phyloP scores from a whole-genome alignment of 1,139 yeast species.

The Saccharomyces hybrid region DNA sequence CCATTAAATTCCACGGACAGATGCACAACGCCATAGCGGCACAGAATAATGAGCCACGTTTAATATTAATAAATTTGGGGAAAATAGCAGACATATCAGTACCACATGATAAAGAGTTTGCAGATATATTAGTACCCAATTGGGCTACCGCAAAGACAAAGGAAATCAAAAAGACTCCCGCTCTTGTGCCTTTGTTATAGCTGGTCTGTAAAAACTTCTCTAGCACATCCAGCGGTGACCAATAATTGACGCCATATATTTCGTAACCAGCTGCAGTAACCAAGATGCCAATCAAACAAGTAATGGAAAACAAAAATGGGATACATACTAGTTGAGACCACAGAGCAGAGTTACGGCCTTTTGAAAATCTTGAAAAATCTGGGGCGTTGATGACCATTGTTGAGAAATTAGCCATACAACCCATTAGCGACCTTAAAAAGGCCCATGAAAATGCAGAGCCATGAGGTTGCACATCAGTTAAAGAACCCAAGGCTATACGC shows the following conservation, averaged over 20 bases:
- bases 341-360: constrained; percentile 41
- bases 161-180: constrained; percentile 78
- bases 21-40: constrained; percentile 69
- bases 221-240: constrained; percentile 83
- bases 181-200: constrained; percentile 63
- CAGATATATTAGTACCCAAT: constrained; percentile 86
- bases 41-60: constrained; percentile 78
- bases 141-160: constrained; percentile 78
- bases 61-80: constrained; percentile 71
- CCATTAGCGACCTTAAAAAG: constrained; percentile 70
- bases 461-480: constrained; percentile 19
- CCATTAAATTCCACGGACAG: constrained; percentile 82
- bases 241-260: constrained; percentile 61
- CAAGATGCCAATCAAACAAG: constrained; percentile 79
- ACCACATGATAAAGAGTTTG: constrained; percentile 84
- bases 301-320: constrained; percentile 70
- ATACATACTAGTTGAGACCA: constrained; percentile 56
- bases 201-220: constrained; percentile 54
- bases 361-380: constrained; percentile 81
- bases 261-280: constrained; percentile 75
- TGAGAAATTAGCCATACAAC: constrained; percentile 77
- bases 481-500: constrained; percentile 24
- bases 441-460: constrained; percentile 49
- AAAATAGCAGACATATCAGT: constrained; percentile 81
- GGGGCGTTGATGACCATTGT: constrained; percentile 84